phyloP scores from a whole-genome alignment of 2,329 filamentous ascomycete species.

The Xylariales sp. region DNA sequence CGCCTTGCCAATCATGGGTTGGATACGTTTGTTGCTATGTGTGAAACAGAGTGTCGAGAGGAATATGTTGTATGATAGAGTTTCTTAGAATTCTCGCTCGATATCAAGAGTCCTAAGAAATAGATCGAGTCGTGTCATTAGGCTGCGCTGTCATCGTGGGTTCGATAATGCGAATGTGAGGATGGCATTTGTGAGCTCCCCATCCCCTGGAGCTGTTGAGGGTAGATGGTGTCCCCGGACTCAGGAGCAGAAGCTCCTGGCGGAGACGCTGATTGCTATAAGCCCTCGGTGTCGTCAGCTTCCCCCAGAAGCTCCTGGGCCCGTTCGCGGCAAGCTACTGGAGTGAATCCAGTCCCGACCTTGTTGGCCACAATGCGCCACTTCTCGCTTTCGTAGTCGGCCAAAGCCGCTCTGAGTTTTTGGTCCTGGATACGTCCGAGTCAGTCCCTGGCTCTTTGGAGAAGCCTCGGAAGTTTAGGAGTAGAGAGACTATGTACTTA shows the following conservation, averaged over 20 bases:
- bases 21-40: too few species aligned
- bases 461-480: neutral
- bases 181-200: conserved; percentile 12
- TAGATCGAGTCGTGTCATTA: neutral
- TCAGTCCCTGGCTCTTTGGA: conserved; percentile 4
- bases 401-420: conserved; percentile 70
- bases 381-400: conserved; percentile 85
- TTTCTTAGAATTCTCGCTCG: too few species aligned
- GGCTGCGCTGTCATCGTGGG: conserved; percentile 4
- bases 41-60: too few species aligned
- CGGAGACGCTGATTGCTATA: conserved; percentile 54
- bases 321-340: conserved; percentile 80
- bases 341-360: conserved; percentile 84
- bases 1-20: neutral
- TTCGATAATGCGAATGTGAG: conserved; percentile 2
- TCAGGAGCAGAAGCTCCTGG: conserved; percentile 40
- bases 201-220: conserved; percentile 34
- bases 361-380: conserved; percentile 91
- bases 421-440: conserved; percentile 52
- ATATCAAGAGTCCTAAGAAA: neutral
- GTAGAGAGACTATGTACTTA: conserved; percentile 46
- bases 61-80: too few species aligned
- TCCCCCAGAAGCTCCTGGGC: conserved; percentile 56
- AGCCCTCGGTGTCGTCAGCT: conserved; percentile 29
- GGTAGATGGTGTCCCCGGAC: conserved; percentile 42